A percentile compares a stretch with the other conserved stretches of the same genome.
These are phyloP conservation scores for Cutaneotrichosporon cavernicola DNA, from an alignment of 1,284 basidiomycete genomes.

Conservation along the genomic window DNA sequence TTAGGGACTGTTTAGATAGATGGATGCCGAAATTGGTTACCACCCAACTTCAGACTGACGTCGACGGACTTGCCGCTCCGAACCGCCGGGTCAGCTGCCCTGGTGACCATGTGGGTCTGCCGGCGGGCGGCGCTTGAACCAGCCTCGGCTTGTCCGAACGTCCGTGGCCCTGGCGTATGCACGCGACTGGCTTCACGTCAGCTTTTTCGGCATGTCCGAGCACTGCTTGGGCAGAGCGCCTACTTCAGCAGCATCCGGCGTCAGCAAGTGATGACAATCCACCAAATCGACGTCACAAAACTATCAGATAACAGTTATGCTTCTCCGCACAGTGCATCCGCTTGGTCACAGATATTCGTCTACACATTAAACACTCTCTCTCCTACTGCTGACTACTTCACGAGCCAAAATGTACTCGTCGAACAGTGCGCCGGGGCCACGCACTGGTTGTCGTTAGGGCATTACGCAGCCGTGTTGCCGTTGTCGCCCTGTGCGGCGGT, in stretches of 20 bases:
- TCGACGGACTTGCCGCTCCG: not conserved
- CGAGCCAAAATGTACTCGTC: not conserved
- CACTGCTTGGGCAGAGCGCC: too few species aligned
- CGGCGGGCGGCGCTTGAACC: not conserved
- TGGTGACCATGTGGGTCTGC: not conserved
- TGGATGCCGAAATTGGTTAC: not conserved
- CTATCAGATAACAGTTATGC: not conserved
- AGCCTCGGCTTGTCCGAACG: not conserved
- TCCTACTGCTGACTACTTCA: not conserved
- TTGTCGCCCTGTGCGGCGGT: slow-evolving; percentile 1
- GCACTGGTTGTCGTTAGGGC: not conserved
- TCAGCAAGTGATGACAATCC: not conserved
- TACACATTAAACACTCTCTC: too few species aligned
- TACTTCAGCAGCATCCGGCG: too few species aligned
- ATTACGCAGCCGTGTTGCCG: not conserved
- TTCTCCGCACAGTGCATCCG: not conserved
- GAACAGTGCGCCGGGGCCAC: not conserved
- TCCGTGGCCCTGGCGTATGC: not conserved
- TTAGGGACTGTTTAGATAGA: too few species aligned
- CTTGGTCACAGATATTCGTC: not conserved
- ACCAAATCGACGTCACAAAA: not conserved
- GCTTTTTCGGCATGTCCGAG: too few species aligned
- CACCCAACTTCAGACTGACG: not conserved
- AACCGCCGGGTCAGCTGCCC: not conserved
- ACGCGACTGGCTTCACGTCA: too few species aligned